A percentile compares a stretch with the other conserved stretches of the same genome.
These are phyloP conservation scores for Corniculantispora saksenae DNA, from an alignment of 2,329 filamentous ascomycete species.

Conservation along the genomic window DNA sequence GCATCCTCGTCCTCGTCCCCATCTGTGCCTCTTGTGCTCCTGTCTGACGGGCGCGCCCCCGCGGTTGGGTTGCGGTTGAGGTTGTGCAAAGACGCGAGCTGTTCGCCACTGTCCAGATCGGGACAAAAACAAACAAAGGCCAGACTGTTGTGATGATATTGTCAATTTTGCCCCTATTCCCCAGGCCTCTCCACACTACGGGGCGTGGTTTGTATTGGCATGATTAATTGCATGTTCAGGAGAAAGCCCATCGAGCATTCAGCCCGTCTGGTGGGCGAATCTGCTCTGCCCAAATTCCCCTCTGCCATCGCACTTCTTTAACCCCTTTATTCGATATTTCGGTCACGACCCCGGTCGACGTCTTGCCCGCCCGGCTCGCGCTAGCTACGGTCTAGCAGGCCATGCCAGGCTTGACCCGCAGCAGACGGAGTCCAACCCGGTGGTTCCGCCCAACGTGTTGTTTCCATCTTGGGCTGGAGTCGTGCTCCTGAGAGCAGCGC, in stretches of 20 bases:
- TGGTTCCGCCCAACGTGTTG: conserved; percentile 6
- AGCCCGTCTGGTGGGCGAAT: not conserved
- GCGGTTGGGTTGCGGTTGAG: not conserved
- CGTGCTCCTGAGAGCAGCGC: conserved; percentile 5
- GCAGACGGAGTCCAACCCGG: conserved; percentile 14
- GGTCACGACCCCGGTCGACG: not conserved
- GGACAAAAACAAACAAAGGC: conserved; percentile 18
- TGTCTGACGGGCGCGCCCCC: not conserved
- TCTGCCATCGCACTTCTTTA: not conserved
- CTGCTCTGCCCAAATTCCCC: not conserved
- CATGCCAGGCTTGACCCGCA: conserved; percentile 11
- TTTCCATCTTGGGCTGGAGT: conserved; percentile 12
- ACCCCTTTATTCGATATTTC: conserved; percentile 6
- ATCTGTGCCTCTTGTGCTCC: not conserved
- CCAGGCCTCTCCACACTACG: conserved; percentile 12
- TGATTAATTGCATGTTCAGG: not conserved
- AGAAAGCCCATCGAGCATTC: not conserved
- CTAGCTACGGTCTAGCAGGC: conserved; percentile 8
- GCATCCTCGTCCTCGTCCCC: not conserved
- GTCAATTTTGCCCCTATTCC: conserved; percentile 15
- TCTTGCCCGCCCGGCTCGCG: conserved; percentile 1
- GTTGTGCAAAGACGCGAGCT: not conserved
- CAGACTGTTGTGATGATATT: not conserved
- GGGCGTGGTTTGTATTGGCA: conserved; percentile 10
- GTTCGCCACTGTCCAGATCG: conserved; percentile 17